phyloP scores from a whole-genome alignment of 768 basidiomycete genomes.

The Pulveroboletus ravenelii region DNA sequence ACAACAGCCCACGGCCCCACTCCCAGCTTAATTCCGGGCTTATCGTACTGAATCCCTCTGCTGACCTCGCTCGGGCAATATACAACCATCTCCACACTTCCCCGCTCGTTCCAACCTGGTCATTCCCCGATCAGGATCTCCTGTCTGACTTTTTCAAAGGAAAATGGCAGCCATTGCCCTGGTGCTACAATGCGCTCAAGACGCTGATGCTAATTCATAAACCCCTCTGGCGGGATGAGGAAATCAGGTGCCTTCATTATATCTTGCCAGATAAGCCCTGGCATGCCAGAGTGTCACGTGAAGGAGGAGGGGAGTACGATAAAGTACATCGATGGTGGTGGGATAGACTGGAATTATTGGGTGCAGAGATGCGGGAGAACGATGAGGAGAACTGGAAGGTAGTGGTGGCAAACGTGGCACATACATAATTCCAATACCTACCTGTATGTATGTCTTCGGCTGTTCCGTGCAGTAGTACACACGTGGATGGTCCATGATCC shows the following conservation, averaged over 20 bases:
- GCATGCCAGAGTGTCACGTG: slow-evolving; percentile 46
- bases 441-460: background rate
- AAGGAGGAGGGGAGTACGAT: slow-evolving; percentile 45
- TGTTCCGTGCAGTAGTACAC: background rate
- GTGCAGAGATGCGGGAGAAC: slow-evolving; percentile 37
- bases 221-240: slow-evolving; percentile 77
- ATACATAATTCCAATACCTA: slow-evolving; percentile 1
- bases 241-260: slow-evolving; percentile 84
- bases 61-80: slow-evolving; percentile 48
- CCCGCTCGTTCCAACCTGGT: slow-evolving; percentile 48
- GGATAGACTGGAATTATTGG: slow-evolving; percentile 49
- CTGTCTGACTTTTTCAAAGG: slow-evolving; percentile 76
- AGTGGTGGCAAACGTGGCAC: slow-evolving; percentile 46
- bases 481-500: background rate
- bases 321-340: slow-evolving; percentile 76
- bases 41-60: slow-evolving; percentile 79
- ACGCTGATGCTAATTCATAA: slow-evolving; percentile 72
- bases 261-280: slow-evolving; percentile 87
- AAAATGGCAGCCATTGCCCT: slow-evolving; percentile 73
- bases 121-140: slow-evolving; percentile 94
- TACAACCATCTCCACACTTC: slow-evolving; percentile 40
- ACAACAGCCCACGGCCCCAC: slow-evolving; percentile 63
- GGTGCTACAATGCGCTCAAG: slow-evolving; percentile 91
- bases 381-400: slow-evolving; percentile 49
- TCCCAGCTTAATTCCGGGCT: slow-evolving; percentile 86